Base-by-base conservation (phyloP, 495 filamentous ascomycete species). In the Cercophora scortea region DNA sequence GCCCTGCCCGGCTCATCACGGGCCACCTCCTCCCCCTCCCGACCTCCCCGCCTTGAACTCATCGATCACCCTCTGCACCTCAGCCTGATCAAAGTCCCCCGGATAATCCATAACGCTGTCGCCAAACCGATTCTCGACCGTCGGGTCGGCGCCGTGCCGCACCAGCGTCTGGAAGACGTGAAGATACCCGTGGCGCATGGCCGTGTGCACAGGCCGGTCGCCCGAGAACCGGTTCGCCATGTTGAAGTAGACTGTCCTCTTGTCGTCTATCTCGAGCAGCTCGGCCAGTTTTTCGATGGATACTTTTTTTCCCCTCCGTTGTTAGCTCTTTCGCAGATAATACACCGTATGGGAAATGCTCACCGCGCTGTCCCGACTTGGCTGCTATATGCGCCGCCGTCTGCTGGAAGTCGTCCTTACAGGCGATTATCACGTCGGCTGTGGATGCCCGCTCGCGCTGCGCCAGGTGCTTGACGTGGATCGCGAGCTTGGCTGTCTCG, bases 161-260 rank as follows among this genome's bases (percentile, higher is more conserved):
- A 79, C 56, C 47, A 73, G 61, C 35, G 72, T 70, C 50, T 60
- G 59, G 32, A 67, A 15, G 53, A 71, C 61, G 10, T 61, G 54
- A 3, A 66, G 33, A 42, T 56, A 62, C 1, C 63, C 61, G 25
- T 58, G 54, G 0, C 63, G 58, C 61, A 66, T 64, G 6, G 63
- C 63, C 18, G 63, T 60, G 32, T 66, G 63, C 1, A 62, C 55
- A 0, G 63, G 63, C 13, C 61, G 42, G 43, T 66, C 63, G 9
- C 61, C 58, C 6, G 58, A 52, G 45, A 66, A 66, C 1, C 63
- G 53, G 47, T 66, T 64, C 0, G 61, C 59, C 59, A 62, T 58
- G 59, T 66, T 66, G 51, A 66, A 66, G 55, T 55, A 66, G 0
- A 38, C 44, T 2, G 12, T 1, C 34, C 42, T 54, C 13, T 60